Percentiles rank a stretch among this genome's conserved stretches.
Evolutionary conservation across 2,329 filamentous ascomycete species (phyloP).

Genomic region (Fusarium illudens): DNA sequence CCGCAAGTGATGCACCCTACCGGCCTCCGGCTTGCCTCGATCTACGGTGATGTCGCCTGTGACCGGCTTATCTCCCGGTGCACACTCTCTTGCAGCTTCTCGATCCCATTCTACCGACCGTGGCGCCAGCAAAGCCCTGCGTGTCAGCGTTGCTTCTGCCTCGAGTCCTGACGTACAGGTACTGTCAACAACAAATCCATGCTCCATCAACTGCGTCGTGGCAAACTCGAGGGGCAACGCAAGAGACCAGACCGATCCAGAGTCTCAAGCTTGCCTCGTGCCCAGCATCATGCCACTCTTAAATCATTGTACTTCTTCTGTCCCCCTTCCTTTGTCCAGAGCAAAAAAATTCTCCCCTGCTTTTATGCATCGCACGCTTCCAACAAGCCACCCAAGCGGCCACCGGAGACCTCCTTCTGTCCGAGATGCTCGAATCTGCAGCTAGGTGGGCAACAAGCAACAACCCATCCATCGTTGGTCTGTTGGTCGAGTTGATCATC

Average conservation of each 20-base stretch:
- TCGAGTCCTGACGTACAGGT: background rate
- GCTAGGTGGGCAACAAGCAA: background rate
- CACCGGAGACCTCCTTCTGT: conserved; percentile 12
- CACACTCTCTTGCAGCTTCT: conserved; percentile 14
- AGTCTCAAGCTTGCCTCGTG: background rate
- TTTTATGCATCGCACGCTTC: background rate
- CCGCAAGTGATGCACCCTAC: conserved; percentile 19
- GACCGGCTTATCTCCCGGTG: conserved; percentile 32
- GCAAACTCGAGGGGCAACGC: conserved; percentile 1
- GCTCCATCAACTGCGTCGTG: background rate
- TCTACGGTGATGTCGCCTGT: background rate
- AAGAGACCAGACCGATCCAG: background rate
- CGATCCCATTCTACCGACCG: conserved; percentile 6
- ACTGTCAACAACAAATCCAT: background rate
- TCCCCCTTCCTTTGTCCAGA: background rate
- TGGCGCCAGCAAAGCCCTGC: conserved; percentile 5
- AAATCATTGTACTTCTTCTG: conserved; percentile 2
- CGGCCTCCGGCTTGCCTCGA: conserved; percentile 23
- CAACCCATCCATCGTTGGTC: conserved; percentile 8
- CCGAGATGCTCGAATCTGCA: conserved; percentile 18
- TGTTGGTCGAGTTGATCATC: conserved; percentile 1
- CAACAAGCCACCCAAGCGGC: conserved; percentile 3
- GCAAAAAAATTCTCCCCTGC: background rate
- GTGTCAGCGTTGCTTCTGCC: conserved; percentile 7
- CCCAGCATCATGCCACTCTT: conserved; percentile 20